Conservation (phyloP, 192 early-diverging fungal genomes). For the Backusella luteola region DNA sequence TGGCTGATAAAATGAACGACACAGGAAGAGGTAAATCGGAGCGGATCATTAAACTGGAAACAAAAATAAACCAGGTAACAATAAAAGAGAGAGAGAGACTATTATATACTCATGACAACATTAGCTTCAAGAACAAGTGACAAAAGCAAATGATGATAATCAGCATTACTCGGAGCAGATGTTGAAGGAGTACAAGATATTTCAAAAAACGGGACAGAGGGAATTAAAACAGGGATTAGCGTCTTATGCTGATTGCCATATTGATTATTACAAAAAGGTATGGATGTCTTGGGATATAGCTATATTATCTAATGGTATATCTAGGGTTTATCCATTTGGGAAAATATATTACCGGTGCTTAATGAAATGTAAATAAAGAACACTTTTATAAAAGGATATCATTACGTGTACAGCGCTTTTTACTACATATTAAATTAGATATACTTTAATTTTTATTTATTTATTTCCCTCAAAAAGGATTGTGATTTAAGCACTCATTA, state of each 20-base stretch:
- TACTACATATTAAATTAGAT: too few species aligned
- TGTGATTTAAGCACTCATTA: too few species aligned
- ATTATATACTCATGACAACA: not conserved
- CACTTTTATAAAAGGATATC: too few species aligned
- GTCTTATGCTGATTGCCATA: constrained; percentile 73
- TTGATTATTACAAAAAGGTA: constrained; percentile 80
- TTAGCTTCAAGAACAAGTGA: constrained; percentile 79
- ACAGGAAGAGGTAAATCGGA: constrained; percentile 83
- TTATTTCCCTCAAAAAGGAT: too few species aligned
- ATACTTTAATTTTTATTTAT: too few species aligned
- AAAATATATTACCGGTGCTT: constrained; percentile 2
- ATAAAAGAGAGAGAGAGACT: constrained; percentile 55
- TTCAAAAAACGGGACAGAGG: constrained; percentile 68
- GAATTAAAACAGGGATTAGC: constrained; percentile 78
- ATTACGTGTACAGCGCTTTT: too few species aligned
- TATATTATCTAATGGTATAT: too few species aligned
- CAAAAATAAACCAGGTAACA: constrained; percentile 64
- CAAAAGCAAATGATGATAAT: constrained; percentile 62
- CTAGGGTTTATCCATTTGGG: constrained; percentile 46
- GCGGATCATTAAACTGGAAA: constrained; percentile 67
- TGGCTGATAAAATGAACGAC: constrained; percentile 86
- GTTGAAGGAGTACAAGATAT: constrained; percentile 78
- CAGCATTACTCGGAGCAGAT: constrained; percentile 73
- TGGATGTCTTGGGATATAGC: not conserved
- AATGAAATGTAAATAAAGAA: constrained; percentile 1